Evolutionary conservation across 495 filamentous ascomycete species (phyloP).

Genomic region (Choiromyces venosus): DNA sequence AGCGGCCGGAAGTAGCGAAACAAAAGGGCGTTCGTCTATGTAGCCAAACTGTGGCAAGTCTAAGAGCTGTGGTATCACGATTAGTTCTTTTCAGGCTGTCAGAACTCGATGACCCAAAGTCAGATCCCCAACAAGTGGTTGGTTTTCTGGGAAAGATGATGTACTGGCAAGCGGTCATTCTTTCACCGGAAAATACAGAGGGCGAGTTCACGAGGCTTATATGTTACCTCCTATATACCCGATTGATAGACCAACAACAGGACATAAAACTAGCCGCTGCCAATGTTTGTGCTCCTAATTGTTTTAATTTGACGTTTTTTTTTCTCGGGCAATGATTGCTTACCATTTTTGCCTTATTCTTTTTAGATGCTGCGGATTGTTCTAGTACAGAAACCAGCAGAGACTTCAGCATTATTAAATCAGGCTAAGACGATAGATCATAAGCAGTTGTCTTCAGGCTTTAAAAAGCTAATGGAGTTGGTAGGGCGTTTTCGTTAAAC

Average conservation of each 20-base stretch:
- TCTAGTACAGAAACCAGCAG: slow-evolving; percentile 86
- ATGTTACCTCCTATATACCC: slow-evolving; percentile 84
- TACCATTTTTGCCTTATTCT: not conserved
- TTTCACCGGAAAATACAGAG: slow-evolving; percentile 69
- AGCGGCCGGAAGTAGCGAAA: slow-evolving; percentile 71
- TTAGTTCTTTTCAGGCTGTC: slow-evolving; percentile 74
- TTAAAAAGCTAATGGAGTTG: slow-evolving; percentile 75
- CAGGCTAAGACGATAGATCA: slow-evolving; percentile 65
- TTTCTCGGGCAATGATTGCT: not conserved
- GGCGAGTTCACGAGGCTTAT: slow-evolving; percentile 71
- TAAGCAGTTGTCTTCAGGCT: slow-evolving; percentile 64
- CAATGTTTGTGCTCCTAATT: slow-evolving; percentile 48
- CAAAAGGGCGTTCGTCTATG: slow-evolving; percentile 86
- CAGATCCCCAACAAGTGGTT: slow-evolving; percentile 54
- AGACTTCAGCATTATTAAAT: slow-evolving; percentile 64
- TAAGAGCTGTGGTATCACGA: slow-evolving; percentile 68
- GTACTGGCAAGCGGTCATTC: slow-evolving; percentile 90
- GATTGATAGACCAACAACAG: slow-evolving; percentile 60
- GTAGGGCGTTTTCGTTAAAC: slow-evolving; percentile 18
- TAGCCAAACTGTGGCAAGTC: slow-evolving; percentile 66
- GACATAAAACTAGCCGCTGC: slow-evolving; percentile 70
- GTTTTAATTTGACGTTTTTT: not conserved
- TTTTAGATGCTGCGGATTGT: slow-evolving; percentile 66
- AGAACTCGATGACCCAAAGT: slow-evolving; percentile 64
- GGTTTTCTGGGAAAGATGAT: slow-evolving; percentile 72